Conservation (phyloP, 140 eudicot species). For the Artemisia princeps region DNA sequence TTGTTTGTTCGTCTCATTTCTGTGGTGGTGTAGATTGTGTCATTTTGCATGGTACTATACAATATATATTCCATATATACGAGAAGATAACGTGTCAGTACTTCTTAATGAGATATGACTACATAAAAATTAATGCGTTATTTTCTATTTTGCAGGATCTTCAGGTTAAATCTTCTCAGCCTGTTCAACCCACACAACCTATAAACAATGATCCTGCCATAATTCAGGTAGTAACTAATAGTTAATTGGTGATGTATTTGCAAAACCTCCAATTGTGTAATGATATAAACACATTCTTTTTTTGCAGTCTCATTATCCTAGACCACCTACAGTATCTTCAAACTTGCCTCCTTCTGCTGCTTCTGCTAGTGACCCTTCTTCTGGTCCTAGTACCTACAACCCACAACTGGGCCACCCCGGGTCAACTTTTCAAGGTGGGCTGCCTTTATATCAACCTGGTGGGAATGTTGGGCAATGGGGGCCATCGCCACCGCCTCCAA, state of each 20-base stretch:
- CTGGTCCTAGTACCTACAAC: conserved; percentile 38
- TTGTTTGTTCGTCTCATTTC: too few relatives aligned
- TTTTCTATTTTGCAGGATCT: conserved; percentile 54
- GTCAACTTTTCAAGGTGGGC: conserved; percentile 51
- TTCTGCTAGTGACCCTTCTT: conserved; percentile 27
- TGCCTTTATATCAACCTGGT: conserved; percentile 76
- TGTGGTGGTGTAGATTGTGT: too few relatives aligned
- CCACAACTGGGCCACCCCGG: conserved; percentile 61
- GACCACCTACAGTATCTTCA: conserved; percentile 48
- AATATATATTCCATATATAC: too few relatives aligned
- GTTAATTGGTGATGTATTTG: neutral
- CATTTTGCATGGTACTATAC: too few relatives aligned
- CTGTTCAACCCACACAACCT: conserved; percentile 42
- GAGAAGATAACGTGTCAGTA: too few relatives aligned
- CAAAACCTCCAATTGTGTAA: neutral
- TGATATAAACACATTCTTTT: neutral
- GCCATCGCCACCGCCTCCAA: conserved; percentile 54
- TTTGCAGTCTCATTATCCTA: conserved; percentile 83
- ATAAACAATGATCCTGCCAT: conserved; percentile 69
- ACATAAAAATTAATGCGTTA: too few relatives aligned
- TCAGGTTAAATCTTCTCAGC: conserved; percentile 62
- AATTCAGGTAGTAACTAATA: conserved; percentile 52
- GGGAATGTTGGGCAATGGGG: conserved; percentile 77
- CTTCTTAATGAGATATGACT: too few relatives aligned
- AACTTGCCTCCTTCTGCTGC: conserved; percentile 37